phyloP scores from a whole-genome alignment of 805 yeast genomes.

The Metschnikowia anglica region DNA sequence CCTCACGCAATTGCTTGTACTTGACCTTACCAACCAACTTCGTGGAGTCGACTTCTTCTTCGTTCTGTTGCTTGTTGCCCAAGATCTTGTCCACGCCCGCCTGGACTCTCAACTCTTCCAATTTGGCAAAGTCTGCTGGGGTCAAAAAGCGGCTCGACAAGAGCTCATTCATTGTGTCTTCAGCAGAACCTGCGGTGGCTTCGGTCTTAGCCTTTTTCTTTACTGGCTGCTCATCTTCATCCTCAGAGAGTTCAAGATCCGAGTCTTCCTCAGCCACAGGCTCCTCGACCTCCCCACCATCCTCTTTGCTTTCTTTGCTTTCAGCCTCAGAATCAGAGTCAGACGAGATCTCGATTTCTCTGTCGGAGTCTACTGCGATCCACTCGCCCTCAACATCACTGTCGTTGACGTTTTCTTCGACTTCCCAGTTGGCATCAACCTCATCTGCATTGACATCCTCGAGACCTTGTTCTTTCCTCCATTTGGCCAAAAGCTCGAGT shows the following conservation, averaged over 20 bases:
- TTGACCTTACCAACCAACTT: slow-evolving; percentile 74
- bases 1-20: slow-evolving; percentile 86
- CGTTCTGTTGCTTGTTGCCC: slow-evolving; percentile 61
- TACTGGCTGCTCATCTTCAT: slow-evolving; percentile 37
- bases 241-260: slow-evolving; percentile 29
- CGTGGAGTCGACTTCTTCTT: slow-evolving; percentile 81
- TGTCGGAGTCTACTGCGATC: slow-evolving; percentile 82
- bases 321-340: slow-evolving; percentile 46
- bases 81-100: slow-evolving; percentile 83
- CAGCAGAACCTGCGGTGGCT: slow-evolving; percentile 25
- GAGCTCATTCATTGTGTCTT: slow-evolving; percentile 47
- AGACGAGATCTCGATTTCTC: slow-evolving; percentile 62
- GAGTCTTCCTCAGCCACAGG: slow-evolving; percentile 43
- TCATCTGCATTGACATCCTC: slow-evolving; percentile 51
- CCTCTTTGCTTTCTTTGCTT: slow-evolving; percentile 46
- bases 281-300: slow-evolving; percentile 30
- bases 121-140: slow-evolving; percentile 96
- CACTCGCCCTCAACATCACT: slow-evolving; percentile 84
- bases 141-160: slow-evolving; percentile 81
- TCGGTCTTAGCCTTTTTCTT: slow-evolving; percentile 31
- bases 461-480: slow-evolving; percentile 66
- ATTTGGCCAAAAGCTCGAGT: slow-evolving; percentile 81
- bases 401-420: slow-evolving; percentile 49
- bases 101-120: slow-evolving; percentile 79
- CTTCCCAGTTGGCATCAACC: slow-evolving; percentile 57